A percentile compares a stretch with the other conserved stretches of the same genome.
These are phyloP conservation scores for Solanum lycopersicoides DNA, from an alignment of 257 asterid genomes.

Conservation along the genomic window DNA sequence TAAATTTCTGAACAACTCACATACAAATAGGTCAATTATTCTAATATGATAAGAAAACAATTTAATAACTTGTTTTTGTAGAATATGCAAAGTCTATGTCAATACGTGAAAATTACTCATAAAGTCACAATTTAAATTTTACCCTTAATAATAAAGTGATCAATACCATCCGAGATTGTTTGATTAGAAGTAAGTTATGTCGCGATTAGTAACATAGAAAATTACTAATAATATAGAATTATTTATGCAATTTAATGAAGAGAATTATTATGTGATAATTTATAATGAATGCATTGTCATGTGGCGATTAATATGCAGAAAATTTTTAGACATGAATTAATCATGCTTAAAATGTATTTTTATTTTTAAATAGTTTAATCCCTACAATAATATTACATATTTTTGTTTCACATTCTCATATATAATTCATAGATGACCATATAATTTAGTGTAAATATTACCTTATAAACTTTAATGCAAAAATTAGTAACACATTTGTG, in stretches of 20 bases:
- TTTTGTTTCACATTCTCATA: neutral
- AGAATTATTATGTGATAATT: neutral
- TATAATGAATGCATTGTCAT: neutral
- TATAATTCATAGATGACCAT: neutral
- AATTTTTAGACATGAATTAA: neutral
- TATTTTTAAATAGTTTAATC: neutral
- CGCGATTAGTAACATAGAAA: accelerated
- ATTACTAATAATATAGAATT: neutral
- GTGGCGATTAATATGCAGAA: neutral
- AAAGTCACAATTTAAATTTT: neutral
- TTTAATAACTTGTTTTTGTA: neutral
- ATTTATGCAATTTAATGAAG: neutral
- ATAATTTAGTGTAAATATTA: neutral
- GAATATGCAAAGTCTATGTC: neutral
- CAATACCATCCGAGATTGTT: neutral
- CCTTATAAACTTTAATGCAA: neutral
- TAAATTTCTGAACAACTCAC: no score
- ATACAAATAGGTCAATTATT: neutral
- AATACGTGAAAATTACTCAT: neutral
- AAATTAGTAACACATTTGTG: neutral
- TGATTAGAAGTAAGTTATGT: neutral
- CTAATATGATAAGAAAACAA: neutral
- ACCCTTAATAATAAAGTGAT: neutral
- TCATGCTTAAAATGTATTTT: neutral
- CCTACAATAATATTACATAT: neutral